A percentile compares a stretch with the other conserved stretches of the same genome.
phyloP scores from a whole-genome alignment of 257 asterid genomes.

The Ophiorrhiza pumila region DNA sequence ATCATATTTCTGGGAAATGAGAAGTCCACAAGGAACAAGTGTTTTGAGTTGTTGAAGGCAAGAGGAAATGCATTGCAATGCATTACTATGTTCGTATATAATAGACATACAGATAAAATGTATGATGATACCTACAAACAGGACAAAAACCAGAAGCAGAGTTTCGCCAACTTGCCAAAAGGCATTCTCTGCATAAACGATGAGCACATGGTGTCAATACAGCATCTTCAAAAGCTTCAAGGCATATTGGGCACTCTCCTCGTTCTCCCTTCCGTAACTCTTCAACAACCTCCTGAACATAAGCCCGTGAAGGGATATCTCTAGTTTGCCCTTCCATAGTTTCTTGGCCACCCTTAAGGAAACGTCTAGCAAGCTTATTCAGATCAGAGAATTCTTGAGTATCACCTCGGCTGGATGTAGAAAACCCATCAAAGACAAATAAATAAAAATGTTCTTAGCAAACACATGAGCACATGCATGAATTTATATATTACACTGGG shows the following conservation, averaged over 20 bases:
- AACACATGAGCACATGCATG: not conserved
- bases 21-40: constrained; percentile 7
- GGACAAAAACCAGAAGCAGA: constrained; percentile 83
- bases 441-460: not conserved
- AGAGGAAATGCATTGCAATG: not conserved
- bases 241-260: constrained; percentile 98
- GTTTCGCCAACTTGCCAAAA: constrained; percentile 91
- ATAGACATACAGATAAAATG: not conserved
- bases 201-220: constrained; percentile 99
- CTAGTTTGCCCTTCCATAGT: constrained; percentile 46
- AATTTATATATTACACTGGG: not conserved
- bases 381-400: constrained; percentile 93
- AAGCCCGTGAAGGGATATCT: constrained; percentile 77
- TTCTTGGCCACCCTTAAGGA: constrained; percentile 63
- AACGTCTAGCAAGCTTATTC: constrained; percentile 82
- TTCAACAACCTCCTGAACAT: constrained; percentile 84
- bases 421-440: constrained; percentile 27
- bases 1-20: constrained; percentile 54
- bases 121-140: constrained; percentile 76
- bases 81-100: not conserved
- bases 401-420: constrained; percentile 84
- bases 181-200: constrained; percentile 89
- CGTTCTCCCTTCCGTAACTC: constrained; percentile 82
- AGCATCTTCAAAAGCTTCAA: constrained; percentile 98
- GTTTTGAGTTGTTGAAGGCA: not conserved